Base-by-base conservation (phyloP, 352 stramenopile genomes). In the Pythium aristosporum region DNA sequence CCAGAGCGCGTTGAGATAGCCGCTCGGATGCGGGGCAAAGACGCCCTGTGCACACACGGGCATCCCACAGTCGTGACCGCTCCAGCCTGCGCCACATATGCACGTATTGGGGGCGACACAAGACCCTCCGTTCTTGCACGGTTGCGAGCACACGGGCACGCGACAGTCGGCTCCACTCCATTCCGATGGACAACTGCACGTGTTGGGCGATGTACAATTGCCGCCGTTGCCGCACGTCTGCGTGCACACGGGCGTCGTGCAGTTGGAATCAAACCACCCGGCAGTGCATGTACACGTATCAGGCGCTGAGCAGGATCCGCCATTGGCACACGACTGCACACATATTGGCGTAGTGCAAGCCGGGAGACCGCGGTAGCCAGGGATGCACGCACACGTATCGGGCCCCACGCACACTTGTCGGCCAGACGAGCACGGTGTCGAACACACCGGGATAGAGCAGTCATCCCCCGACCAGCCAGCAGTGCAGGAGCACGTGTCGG, bases 221-320 rank as follows among this genome's bases (percentile, higher is more conserved):
- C 92, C 96, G 18, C 90, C 88, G 71, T 99, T 99, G 0, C 95
- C 96, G 73, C 96, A 99, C 10, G 96, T 99, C 71, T 98, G 90
- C 8, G 77, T 57, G 61, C 96, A 99, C 21, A 99, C 94, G 0
- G 96, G 96, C 5, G 96, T 98, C 3, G 95, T 98, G 71, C 96
- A 99, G 71, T 99, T 99, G 0, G 89, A 57, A 63, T 98, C 96
- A 64, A 98, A 98, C 96, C 96, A 99, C 0, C 96, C 96, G 8
- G 61, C 56, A 11, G 65, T 37, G 68, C 96, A 99, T 2, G 71
- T 56, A 63, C 96, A 99, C 3, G 94, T 98, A 68, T 99, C 96
- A 2, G 96, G 96, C 7, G 91, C 89, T 2, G 76, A 80, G 63
- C 96, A 99, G 23, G 50, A 39, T 2, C 94, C 96, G 39, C 84